Percentiles rank a stretch among this genome's conserved stretches.
Evolutionary conservation across 2,329 filamentous ascomycete genomes (phyloP).

Genomic region (Lachnellula arida): DNA sequence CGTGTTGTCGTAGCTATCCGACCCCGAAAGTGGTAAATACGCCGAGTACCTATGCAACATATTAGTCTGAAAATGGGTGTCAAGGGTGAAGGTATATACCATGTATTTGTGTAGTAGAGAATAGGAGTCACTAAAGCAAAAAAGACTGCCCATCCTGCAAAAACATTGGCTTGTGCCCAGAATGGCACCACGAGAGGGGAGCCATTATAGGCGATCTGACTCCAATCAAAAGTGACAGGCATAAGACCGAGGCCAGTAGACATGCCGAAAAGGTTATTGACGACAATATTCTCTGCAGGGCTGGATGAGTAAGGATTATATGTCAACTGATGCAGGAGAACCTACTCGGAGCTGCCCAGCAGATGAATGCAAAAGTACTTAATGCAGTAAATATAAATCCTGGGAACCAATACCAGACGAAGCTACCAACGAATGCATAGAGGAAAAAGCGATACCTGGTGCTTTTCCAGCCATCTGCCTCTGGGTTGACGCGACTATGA

Average conservation of each 20-base stretch:
- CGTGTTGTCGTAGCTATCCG: constrained; percentile 60
- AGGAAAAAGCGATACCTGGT: constrained; percentile 35
- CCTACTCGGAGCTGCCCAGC: neutral
- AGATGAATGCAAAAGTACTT: neutral
- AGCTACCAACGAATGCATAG: constrained; percentile 32
- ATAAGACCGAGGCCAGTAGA: constrained; percentile 61
- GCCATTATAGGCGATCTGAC: constrained; percentile 50
- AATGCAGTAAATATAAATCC: constrained; percentile 66
- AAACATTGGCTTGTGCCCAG: constrained; percentile 68
- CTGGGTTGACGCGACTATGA: constrained; percentile 57
- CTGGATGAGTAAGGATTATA: neutral
- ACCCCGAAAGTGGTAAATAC: constrained; percentile 57
- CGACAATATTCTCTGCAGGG: constrained; percentile 42
- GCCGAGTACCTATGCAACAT: constrained; percentile 43
- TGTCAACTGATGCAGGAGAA: neutral
- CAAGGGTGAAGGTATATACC: neutral
- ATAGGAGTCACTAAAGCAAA: constrained; percentile 26
- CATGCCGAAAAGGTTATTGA: constrained; percentile 69
- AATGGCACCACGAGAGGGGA: constrained; percentile 59
- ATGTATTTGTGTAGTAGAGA: neutral
- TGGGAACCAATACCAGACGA: constrained; percentile 49
- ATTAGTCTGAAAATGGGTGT: neutral
- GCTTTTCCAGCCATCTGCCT: constrained; percentile 52
- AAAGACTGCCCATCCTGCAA: constrained; percentile 42
- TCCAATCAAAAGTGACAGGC: constrained; percentile 73